These are phyloP conservation scores for Mollisiaceae sp. DNA, from an alignment of 2,329 filamentous ascomycete species.

Conservation along the genomic window DNA sequence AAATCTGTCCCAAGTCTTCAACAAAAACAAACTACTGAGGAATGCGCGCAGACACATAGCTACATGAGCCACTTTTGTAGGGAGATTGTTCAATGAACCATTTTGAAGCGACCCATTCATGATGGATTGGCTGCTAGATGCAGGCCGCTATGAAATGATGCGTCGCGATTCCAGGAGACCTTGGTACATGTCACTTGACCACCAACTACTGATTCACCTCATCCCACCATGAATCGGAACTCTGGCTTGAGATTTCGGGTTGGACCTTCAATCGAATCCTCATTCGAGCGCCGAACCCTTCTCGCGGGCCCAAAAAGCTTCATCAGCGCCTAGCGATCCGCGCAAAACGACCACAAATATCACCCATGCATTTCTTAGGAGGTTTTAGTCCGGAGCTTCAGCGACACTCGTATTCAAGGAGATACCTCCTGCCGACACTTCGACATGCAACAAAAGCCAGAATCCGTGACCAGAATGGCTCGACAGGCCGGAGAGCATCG, in stretches of 20 bases:
- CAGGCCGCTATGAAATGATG: too few relatives aligned
- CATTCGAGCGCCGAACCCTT: neutral
- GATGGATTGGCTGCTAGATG: too few relatives aligned
- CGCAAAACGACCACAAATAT: neutral
- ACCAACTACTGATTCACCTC: too few relatives aligned
- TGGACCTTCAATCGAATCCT: neutral
- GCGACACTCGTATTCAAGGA: neutral
- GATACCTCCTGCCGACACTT: slow-evolving; percentile 5
- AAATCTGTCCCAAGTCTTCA: too few relatives aligned
- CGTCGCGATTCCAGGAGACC: too few relatives aligned
- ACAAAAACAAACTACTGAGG: too few relatives aligned
- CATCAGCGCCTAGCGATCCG: neutral
- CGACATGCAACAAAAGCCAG: slow-evolving; percentile 12
- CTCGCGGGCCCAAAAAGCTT: neutral
- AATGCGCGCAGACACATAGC: too few relatives aligned
- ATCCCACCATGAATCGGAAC: too few relatives aligned
- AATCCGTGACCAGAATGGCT: neutral
- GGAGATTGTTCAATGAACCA: too few relatives aligned
- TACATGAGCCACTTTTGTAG: too few relatives aligned
- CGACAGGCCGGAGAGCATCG: neutral
- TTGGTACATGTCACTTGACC: too few relatives aligned
- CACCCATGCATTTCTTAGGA: neutral
- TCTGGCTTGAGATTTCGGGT: neutral
- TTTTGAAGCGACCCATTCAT: too few relatives aligned
- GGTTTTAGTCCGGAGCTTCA: neutral